Evolutionary conservation across 2,329 filamentous ascomycete species (phyloP), one percentile per base, ranked within the genome.

Genomic region (Xylaria sp.): DNA sequence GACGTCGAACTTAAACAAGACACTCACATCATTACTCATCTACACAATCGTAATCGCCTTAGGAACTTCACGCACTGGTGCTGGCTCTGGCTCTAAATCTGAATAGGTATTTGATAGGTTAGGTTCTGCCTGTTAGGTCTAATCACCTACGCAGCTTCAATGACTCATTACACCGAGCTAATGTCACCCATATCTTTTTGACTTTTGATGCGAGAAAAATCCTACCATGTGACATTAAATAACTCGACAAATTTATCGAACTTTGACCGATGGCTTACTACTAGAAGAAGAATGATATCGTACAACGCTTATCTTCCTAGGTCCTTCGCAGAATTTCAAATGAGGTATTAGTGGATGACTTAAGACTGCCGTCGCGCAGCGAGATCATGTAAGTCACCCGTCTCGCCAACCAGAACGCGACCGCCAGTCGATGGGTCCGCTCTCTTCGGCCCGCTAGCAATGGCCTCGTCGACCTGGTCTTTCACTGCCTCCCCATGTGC

Each of bases 371-470:
- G 72, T 57, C 63, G 72, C 20, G 75, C 73, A 31, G 75, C 75
- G n/a, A 77, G 70, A 20, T 77, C 75, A 45, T 74, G 74, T 59
- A 77, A 62, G 54, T 77, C 76, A 42, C 76, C 76, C 44, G 73
- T 75, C 71, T 77, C 76, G 45, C 54, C 76, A n/a, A 77, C 75
- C 47, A 71, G 65, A 2, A 77, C 76, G 33, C 76, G 69, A 20
- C 76, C 76, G 10, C 75, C 75, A 5, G 69, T 68, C 7, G 51
- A 62, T 38, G 70, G 63, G 49, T 77, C 75, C 5, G 74, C 75
- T 55, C 70, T 74, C 72, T 75, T 76, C 15, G 76, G 75, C 0
- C 75, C 76, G 39, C 55, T 73, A 36, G 73, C 57, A 9, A 75
- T 68, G 3, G 75, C 75, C 54, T 73, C 75, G 55, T 77, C 75